Conservation (phyloP, 352 stramenopile species). For the Phytophthora syringae region DNA sequence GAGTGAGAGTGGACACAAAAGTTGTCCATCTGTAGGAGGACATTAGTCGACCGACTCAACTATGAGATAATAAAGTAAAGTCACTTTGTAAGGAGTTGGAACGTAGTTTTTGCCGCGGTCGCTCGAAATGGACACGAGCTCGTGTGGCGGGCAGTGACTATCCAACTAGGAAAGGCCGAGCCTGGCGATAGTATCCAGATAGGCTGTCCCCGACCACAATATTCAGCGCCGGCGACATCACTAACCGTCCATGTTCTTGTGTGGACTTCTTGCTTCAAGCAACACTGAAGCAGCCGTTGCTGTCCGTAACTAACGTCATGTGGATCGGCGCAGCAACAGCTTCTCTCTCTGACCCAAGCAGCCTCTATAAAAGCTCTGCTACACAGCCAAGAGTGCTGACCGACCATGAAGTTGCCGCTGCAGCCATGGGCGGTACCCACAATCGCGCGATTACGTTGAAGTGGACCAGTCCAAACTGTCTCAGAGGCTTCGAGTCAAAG, state of each 20-base stretch:
- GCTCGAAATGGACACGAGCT: slow-evolving; percentile 19
- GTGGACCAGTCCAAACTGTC: not conserved
- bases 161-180: slow-evolving; percentile 18
- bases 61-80: too few species aligned
- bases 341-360: too few species aligned
- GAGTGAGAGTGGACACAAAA: slow-evolving; percentile 52
- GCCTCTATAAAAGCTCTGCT: too few species aligned
- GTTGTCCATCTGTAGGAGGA: too few species aligned
- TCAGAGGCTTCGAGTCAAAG: too few species aligned
- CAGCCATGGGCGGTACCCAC: slow-evolving; percentile 13
- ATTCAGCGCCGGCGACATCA: not conserved
- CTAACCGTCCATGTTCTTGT: not conserved
- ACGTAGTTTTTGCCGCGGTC: too few species aligned
- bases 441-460: slow-evolving; percentile 11
- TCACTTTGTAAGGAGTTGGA: not conserved
- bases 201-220: slow-evolving; percentile 5
- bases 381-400: too few species aligned
- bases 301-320: not conserved
- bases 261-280: not conserved
- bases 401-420: too few species aligned
- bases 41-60: too few species aligned
- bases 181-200: slow-evolving; percentile 10
- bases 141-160: slow-evolving; percentile 8
- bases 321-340: not conserved
- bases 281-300: not conserved